A percentile compares a stretch with the other conserved stretches of the same genome.
phyloP scores from a whole-genome alignment of 176 grass and related monocot genomes.

The Puccinellia tenuiflora region DNA sequence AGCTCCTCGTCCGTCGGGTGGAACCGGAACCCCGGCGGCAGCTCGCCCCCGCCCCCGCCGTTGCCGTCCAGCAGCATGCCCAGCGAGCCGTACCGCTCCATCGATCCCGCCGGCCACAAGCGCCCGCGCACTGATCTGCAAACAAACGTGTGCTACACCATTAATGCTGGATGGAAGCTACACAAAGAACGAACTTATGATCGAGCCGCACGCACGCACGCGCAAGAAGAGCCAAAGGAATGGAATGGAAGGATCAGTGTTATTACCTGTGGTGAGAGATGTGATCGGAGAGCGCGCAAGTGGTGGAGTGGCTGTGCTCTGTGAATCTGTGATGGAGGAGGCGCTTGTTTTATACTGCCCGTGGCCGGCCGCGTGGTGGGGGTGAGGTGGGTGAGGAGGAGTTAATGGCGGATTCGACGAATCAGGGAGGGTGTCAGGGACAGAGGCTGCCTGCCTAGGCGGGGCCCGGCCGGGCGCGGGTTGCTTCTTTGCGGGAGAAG shows the following conservation, averaged over 20 bases:
- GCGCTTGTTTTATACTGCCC: slow-evolving; percentile 8
- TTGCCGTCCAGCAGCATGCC: slow-evolving; percentile 16
- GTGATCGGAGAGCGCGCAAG: background rate
- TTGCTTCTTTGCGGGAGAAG: slow-evolving; percentile 14
- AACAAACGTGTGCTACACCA: background rate
- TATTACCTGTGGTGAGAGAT: background rate
- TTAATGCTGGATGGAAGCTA: slow-evolving; percentile 8
- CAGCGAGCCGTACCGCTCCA: slow-evolving; percentile 33
- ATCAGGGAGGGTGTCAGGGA: slow-evolving; percentile 24
- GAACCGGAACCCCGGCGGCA: slow-evolving; percentile 88
- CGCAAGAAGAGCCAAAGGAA: slow-evolving; percentile 29
- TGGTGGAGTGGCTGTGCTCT: background rate
- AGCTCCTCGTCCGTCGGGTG: slow-evolving; percentile 98
- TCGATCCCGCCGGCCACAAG: background rate
- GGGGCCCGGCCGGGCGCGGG: slow-evolving; percentile 4
- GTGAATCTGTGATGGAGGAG: background rate
- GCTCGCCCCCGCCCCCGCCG: slow-evolving; percentile 36
- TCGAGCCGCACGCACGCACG: background rate
- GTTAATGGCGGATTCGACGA: slow-evolving; percentile 50
- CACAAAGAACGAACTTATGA: background rate
- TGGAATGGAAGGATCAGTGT: slow-evolving; percentile 32
- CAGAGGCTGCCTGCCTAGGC: background rate
- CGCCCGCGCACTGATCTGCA: background rate
- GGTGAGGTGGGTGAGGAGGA: background rate
- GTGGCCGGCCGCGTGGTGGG: background rate